Percentiles rank a stretch among this genome's conserved stretches.
Evolutionary conservation across 1,139 yeast species (phyloP).

Genomic region (Yamadazyma sp.): DNA sequence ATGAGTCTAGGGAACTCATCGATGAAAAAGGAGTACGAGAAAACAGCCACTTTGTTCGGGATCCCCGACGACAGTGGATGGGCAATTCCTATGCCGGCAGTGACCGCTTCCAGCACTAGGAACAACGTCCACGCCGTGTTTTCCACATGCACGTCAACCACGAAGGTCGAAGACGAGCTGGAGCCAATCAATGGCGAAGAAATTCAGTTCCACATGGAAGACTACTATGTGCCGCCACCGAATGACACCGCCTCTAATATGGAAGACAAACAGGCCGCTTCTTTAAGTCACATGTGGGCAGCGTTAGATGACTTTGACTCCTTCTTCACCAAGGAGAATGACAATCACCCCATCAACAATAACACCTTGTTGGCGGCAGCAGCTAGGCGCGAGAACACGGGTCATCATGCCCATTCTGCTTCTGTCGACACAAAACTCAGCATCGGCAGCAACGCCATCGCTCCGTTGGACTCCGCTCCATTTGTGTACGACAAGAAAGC

Average conservation of each 20-base stretch:
- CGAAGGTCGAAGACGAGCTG: constrained; percentile 27
- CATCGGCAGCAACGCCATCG: constrained; percentile 35
- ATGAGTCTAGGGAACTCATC: constrained; percentile 87
- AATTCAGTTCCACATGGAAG: constrained; percentile 67
- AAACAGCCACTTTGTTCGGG: constrained; percentile 88
- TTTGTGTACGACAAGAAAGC: constrained; percentile 79
- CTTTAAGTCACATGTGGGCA: constrained; percentile 93
- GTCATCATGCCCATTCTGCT: constrained; percentile 43
- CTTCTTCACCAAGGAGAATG: constrained; percentile 74
- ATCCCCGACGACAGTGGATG: constrained; percentile 98
- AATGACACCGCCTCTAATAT: constrained; percentile 42
- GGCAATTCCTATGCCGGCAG: constrained; percentile 95
- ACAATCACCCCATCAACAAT: constrained; percentile 12
- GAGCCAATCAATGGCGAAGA: constrained; percentile 36
- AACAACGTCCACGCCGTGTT: constrained; percentile 95
- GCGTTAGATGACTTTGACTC: constrained; percentile 93
- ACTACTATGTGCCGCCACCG: constrained; percentile 46
- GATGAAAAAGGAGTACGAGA: constrained; percentile 77
- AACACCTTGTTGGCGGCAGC: constrained; percentile 4
- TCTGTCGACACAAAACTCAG: constrained; percentile 50
- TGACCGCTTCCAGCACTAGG: constrained; percentile 83
- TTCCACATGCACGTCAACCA: constrained; percentile 62
- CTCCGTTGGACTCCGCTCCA: constrained; percentile 70
- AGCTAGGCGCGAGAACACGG: constrained; percentile 4
- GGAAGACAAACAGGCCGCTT: constrained; percentile 70